Percentiles rank a stretch among this genome's conserved stretches.
phyloP scores from a whole-genome alignment of 345 rosid genomes.

The Sisymbrium irio region DNA sequence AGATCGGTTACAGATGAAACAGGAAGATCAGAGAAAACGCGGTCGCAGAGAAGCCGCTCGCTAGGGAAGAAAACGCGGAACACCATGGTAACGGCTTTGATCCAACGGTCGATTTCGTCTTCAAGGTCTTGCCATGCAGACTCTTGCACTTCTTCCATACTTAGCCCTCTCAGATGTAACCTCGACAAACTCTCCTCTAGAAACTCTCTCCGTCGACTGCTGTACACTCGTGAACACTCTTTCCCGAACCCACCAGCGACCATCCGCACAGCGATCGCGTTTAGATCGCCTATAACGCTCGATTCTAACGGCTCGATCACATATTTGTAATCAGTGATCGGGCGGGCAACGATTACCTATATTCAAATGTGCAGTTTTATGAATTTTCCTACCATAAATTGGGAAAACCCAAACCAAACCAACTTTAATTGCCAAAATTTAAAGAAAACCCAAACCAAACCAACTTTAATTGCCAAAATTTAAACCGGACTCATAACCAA shows the following conservation, averaged over 20 bases:
- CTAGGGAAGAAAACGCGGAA: slow-evolving; percentile 85
- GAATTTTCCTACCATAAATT: neutral
- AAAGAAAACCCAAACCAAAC: too few relatives aligned
- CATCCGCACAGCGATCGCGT: slow-evolving; percentile 83
- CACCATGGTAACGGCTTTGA: slow-evolving; percentile 63
- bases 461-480: too few relatives aligned
- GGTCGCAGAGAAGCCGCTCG: slow-evolving; percentile 87
- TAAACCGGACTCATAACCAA: too few relatives aligned
- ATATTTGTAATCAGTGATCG: slow-evolving; percentile 62
- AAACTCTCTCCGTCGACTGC: slow-evolving; percentile 71
- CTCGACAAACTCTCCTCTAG: slow-evolving; percentile 80
- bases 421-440: too few relatives aligned
- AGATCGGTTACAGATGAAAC: slow-evolving; percentile 57
- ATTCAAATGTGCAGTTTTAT: neutral
- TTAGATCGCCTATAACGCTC: slow-evolving; percentile 67
- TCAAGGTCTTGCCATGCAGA: slow-evolving; percentile 77
- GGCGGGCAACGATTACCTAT: slow-evolving; percentile 56
- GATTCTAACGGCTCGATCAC: slow-evolving; percentile 78
- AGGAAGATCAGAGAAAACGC: slow-evolving; percentile 67
- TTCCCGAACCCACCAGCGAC: slow-evolving; percentile 69
- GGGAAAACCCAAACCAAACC: too few relatives aligned
- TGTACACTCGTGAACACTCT: slow-evolving; percentile 83
- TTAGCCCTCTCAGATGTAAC: slow-evolving; percentile 62
- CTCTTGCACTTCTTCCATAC: slow-evolving; percentile 69
- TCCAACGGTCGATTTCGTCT: slow-evolving; percentile 89